A percentile compares a stretch with the other conserved stretches of the same genome.
These are phyloP conservation scores for Cyberlindnera samutprakarnensis DNA, from an alignment of 805 yeast genomes.

Conservation along the genomic window DNA sequence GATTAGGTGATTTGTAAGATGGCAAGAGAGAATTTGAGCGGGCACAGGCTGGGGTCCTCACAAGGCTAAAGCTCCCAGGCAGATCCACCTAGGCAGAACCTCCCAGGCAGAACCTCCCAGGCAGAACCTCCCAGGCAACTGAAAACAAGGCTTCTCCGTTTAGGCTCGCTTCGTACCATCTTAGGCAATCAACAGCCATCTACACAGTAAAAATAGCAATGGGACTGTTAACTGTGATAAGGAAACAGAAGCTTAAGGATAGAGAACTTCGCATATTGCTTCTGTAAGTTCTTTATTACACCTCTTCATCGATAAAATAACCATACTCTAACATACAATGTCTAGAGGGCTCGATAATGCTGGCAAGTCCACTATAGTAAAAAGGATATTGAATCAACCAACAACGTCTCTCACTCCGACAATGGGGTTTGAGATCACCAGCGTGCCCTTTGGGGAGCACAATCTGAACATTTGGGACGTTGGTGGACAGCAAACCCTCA, in stretches of 20 bases:
- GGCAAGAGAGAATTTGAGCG: too few species aligned
- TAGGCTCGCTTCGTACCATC: too few species aligned
- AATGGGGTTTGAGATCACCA: slow-evolving; percentile 78
- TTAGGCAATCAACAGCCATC: too few species aligned
- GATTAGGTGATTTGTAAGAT: too few species aligned
- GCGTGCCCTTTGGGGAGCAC: slow-evolving; percentile 34
- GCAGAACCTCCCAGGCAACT: too few species aligned
- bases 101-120: too few species aligned
- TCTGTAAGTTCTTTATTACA: slow-evolving; percentile 23
- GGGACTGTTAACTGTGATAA: slow-evolving; percentile 77
- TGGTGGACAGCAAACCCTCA: slow-evolving; percentile 79
- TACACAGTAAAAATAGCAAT: too few species aligned
- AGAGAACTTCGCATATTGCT: slow-evolving; percentile 66
- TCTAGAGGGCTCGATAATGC: slow-evolving; percentile 73
- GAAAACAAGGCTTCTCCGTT: too few species aligned
- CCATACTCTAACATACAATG: too few species aligned
- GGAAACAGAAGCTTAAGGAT: slow-evolving; percentile 78
- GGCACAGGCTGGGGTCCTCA: too few species aligned
- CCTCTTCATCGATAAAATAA: neutral
- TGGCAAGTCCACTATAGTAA: slow-evolving; percentile 84
- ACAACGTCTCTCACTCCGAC: slow-evolving; percentile 69
- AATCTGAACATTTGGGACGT: slow-evolving; percentile 72
- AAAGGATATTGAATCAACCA: slow-evolving; percentile 42
- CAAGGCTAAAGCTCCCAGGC: too few species aligned
- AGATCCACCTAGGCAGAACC: too few species aligned